Evolutionary conservation across 331 rosid genomes (phyloP), one percentile per base, ranked within the genome.

Genomic region (Cydonia oblonga): DNA sequence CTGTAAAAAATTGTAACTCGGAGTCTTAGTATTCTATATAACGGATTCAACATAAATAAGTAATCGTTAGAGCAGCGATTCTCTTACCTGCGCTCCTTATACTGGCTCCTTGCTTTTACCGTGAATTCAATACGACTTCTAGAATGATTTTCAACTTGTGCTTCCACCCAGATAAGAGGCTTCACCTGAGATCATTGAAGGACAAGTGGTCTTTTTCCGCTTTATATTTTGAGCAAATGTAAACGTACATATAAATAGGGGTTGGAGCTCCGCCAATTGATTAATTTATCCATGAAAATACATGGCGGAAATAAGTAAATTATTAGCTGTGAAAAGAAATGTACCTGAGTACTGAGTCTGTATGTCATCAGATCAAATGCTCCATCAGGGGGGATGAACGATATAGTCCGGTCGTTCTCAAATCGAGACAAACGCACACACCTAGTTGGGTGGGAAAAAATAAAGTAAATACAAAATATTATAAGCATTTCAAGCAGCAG

Each of bases 331-430:
- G 38, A n/a, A 59, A 14, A 62, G 20, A 64, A 22, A 23, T 18
- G 32, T 26, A 81, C 84, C 84, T 81, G 84, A 61, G 84, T 81
- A 46, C 79, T 77, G 72, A 76, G 84, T 33, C 84, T 81, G 60
- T 81, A 81, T 13, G 84, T 72, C 81, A 81, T 81, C 38, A 76
- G 74, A 69, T 81, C 84, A 77, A 81, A 81, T 52, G 81, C 65
- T 76, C 81, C 84, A 53, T 81, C 84, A 38, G 84, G 84, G 40
- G 81, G 84, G 19, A 81, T n/a, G 59, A 81, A 81, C 64, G 84
- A 81, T 72, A 81, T 76, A 38, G 79, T 81, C 24, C 81, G 84
- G 68, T 81, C 84, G 76, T 81, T 81, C 64, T 81, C 84, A 33
- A 76, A 81, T 61, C 81, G 78, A 62, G 84, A 69, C 81, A 81